Conservation (phyloP, 257 asterid genomes). For the Pogostemon cablin region DNA sequence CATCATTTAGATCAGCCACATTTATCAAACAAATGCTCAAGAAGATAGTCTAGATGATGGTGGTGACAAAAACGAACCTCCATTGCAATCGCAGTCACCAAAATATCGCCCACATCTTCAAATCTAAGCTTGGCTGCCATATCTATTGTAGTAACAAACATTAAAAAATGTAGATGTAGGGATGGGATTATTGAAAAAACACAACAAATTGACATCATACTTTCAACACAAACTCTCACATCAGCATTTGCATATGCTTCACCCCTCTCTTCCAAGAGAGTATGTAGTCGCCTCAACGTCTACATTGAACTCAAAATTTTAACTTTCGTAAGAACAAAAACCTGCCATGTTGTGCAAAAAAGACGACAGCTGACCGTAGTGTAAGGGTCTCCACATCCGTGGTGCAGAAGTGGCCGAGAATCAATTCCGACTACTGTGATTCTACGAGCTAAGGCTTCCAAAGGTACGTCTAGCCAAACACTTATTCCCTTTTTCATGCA, state of each 20-base stretch:
- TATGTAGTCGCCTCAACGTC: constrained; percentile 70
- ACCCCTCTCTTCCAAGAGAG: constrained; percentile 73
- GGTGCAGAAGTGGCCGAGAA: constrained; percentile 81
- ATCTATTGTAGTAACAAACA: constrained; percentile 36
- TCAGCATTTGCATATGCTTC: constrained; percentile 79
- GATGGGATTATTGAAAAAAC: not conserved
- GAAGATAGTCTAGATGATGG: not conserved
- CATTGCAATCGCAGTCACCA: constrained; percentile 67
- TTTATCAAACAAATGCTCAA: not conserved
- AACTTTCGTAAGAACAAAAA: no score
- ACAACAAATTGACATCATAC: constrained; percentile 42
- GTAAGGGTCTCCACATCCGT: constrained; percentile 75
- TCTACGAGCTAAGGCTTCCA: constrained; percentile 89
- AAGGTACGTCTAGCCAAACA: constrained; percentile 91
- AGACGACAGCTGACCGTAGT: constrained; percentile 48
- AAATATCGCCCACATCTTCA: constrained; percentile 57
- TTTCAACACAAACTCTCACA: constrained; percentile 70
- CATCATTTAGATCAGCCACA: constrained; percentile 20
- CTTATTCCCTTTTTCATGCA: constrained; percentile 84
- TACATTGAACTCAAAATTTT: constrained; percentile 24
- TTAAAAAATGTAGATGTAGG: no score
- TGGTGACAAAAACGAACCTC: constrained; percentile 58
- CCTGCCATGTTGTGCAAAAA: not conserved
- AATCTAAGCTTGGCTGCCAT: constrained; percentile 62
- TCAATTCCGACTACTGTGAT: constrained; percentile 68